Evolutionary conservation across 176 grass and related monocot species (phyloP), one percentile per base, ranked within the genome.

Genomic region (Areca catechu): DNA sequence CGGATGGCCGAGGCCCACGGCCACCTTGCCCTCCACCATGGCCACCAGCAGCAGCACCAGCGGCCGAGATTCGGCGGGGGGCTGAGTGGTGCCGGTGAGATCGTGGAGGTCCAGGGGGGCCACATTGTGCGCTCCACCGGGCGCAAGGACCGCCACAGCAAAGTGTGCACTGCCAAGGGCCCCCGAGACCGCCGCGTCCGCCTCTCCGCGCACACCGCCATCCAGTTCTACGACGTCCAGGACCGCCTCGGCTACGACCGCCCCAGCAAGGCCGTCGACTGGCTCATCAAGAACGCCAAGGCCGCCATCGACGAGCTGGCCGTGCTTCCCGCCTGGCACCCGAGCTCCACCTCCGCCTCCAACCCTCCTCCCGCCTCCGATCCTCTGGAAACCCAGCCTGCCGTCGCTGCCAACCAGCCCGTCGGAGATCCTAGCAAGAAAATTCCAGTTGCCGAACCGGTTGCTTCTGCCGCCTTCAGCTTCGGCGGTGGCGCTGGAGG

Each of bases 151-250:
- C 86, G 91, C 1, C 86, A 96, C 77, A 96, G 91, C 71, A 96
- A 96, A 77, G 91, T 96, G 7, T 96, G 91, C 74, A 96, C 91
- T 20, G 80, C 86, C 25, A 84, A 88, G 20, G 91, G 91, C 19
- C 83, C 86, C 10, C 76, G 91, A 19, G 91, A 96, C 71, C 79
- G 91, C 0, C 86, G 91, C 7, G 91, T 96, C 4, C 71, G 91
- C 15, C 83, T 96, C 21, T 84, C 91, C 47, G 91, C 91, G 1
- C 91, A 87, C 77, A 96, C 91, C 4, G 91, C 91, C 80, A 96
- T 96, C 78, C 91, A 96, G 76, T 96, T 90, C 83, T 96, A 96
- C 55, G 91, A 96, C 54, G 91, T 96, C 58, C 91, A 96, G 53
- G 91, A 96, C 86, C 76, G 91, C 0, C 86, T 96, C 0, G 91